Evolutionary conservation across 768 basidiomycete genomes (phyloP).

Genomic region (Leucosporidium creatinivorum): DNA sequence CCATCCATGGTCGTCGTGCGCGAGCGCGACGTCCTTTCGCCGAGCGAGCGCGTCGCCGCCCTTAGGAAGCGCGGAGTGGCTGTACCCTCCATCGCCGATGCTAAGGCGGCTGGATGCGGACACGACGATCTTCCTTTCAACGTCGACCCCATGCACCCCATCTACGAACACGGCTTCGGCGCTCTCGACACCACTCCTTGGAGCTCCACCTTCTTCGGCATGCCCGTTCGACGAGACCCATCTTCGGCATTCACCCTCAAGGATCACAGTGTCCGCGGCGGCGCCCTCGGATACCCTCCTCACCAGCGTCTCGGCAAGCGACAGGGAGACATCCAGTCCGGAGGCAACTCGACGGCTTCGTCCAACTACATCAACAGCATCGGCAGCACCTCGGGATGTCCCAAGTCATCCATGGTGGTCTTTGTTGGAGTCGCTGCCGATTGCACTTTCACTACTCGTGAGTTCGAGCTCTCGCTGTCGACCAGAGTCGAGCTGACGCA

Average conservation of each 20-base stretch:
- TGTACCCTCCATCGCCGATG: background rate
- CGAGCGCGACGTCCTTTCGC: conserved; percentile 10
- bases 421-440: conserved; percentile 87
- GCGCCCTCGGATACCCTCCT: background rate
- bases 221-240: conserved; percentile 39
- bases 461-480: background rate
- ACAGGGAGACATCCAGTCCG: conserved; percentile 35
- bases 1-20: conserved; percentile 18
- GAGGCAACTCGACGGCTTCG: conserved; percentile 34
- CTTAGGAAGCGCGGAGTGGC: conserved; percentile 18
- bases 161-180: conserved; percentile 37
- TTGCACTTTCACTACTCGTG: conserved; percentile 58
- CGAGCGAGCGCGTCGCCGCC: conserved; percentile 6
- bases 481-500: background rate
- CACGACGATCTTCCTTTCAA: conserved; percentile 68
- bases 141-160: conserved; percentile 48
- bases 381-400: conserved; percentile 64
- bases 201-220: conserved; percentile 44
- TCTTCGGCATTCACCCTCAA: conserved; percentile 53
- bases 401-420: conserved; percentile 59
- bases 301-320: conserved; percentile 2
- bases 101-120: conserved; percentile 48
- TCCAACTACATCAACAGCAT: conserved; percentile 62
- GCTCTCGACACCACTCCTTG: conserved; percentile 42
- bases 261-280: background rate